Conservation (phyloP, 345 rosid genomes). For the Salix koriyanagi region DNA sequence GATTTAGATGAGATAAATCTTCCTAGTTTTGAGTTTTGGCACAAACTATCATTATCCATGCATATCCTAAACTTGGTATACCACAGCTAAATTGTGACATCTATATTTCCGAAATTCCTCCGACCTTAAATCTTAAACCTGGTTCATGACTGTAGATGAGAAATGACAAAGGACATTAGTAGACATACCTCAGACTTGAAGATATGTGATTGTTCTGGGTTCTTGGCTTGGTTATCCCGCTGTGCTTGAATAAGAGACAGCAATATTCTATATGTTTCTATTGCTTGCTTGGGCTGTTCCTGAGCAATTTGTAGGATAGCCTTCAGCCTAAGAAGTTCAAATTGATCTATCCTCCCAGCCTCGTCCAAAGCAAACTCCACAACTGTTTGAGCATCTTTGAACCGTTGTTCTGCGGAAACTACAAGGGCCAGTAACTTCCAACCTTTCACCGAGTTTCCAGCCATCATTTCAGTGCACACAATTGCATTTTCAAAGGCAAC, state of each 20-base stretch:
- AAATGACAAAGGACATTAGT: neutral
- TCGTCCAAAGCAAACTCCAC: constrained; percentile 75
- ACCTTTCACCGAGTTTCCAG: constrained; percentile 58
- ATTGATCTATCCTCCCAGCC: constrained; percentile 54
- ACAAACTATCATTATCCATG: neutral
- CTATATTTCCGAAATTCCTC: neutral
- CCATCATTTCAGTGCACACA: constrained; percentile 45
- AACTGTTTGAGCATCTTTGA: constrained; percentile 66
- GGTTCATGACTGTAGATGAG: neutral
- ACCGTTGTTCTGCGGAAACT: constrained; percentile 66
- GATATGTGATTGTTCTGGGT: constrained; percentile 22
- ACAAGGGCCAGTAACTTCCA: constrained; percentile 73
- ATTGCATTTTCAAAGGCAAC: constrained; percentile 63
- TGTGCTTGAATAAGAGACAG: constrained; percentile 74
- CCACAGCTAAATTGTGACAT: neutral
- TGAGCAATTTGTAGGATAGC: constrained; percentile 75
- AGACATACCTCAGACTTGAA: constrained; percentile 42
- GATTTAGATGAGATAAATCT: neutral
- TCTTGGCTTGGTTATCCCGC: constrained; percentile 44
- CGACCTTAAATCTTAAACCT: neutral
- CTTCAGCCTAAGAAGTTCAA: constrained; percentile 75
- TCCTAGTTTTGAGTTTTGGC: neutral
- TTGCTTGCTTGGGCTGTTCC: constrained; percentile 80
- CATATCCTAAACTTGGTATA: neutral
- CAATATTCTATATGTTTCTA: constrained; percentile 76